Evolutionary conservation across 352 stramenopile species (phyloP).

Genomic region (Phytophthora pini): DNA sequence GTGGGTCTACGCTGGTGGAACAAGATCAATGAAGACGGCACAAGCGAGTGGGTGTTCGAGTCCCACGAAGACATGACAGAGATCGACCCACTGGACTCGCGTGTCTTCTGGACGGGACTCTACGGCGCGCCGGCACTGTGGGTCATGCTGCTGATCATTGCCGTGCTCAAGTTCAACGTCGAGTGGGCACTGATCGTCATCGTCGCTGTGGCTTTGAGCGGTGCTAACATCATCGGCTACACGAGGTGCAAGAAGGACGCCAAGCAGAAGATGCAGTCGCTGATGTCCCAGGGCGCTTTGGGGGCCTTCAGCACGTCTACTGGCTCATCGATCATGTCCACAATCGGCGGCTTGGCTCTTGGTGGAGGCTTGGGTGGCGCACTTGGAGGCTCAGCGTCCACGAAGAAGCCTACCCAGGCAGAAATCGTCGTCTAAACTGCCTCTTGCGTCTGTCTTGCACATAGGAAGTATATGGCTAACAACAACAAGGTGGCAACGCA

Average conservation of each 20-base stretch:
- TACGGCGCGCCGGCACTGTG: conserved; percentile 95
- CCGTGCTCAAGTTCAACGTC: conserved; percentile 94
- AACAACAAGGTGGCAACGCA: conserved; percentile 22
- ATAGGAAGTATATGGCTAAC: conserved; percentile 2
- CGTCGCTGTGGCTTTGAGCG: conserved; percentile 93
- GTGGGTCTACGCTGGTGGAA: conserved; percentile 99
- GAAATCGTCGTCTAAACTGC: conserved; percentile 52
- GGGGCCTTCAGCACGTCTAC: conserved; percentile 71
- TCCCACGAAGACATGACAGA: conserved; percentile 92
- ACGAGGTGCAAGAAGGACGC: conserved; percentile 96
- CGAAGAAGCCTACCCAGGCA: conserved; percentile 31
- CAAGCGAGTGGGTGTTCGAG: conserved; percentile 98
- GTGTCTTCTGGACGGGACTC: conserved; percentile 96
- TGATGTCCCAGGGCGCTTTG: conserved; percentile 82
- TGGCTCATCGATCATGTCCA: conserved; percentile 80
- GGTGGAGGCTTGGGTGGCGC: conserved; percentile 33
- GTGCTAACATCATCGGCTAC: conserved; percentile 98
- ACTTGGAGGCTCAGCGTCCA: conserved; percentile 7
- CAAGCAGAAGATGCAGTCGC: conserved; percentile 83
- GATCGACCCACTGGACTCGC: conserved; percentile 89
- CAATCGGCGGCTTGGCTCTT: conserved; percentile 73
- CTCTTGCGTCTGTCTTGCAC: not conserved
- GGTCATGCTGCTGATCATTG: conserved; percentile 91
- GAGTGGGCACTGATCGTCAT: conserved; percentile 94
- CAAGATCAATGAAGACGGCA: conserved; percentile 95